Evolutionary conservation across 2,329 filamentous ascomycete genomes (phyloP), one percentile per base, ranked within the genome.

Genomic region (Xylariomycetidae sp.): DNA sequence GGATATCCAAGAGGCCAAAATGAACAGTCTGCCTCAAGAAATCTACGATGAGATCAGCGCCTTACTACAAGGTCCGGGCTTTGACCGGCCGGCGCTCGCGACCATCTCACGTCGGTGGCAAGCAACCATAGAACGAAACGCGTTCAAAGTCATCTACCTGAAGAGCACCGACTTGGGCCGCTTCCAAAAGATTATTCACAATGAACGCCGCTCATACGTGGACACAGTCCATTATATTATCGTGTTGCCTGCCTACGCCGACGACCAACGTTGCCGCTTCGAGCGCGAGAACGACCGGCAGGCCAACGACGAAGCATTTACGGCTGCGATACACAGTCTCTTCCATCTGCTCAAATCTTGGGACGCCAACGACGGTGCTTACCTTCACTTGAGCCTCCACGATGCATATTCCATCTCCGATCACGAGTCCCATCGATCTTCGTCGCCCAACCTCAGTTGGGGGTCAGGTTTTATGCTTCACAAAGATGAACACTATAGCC

Each of bases 91-190:
- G 5, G 13, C 27, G 26, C 38, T 48, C 14, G 43, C 47, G 17
- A 50, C 41, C 15, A 36, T 50, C 34, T 46, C 45, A 27, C 43
- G 37, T 22, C 27, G 34, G 22, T 49, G 44, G 40, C 47, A 50
- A 26, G 33, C 34, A 26, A 45, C 45, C 13, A 42, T 50, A 25
- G 44, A 50, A 23, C 40, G 38, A 27, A 41, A 45, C 16, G 47
- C 42, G 4, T 47, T 50, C 26, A 30, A 36, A 9, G 29, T 38
- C 17, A 41, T 50, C 37, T 31, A 32, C 23, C 26, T 50, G 25
- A 39, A 30, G 25, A 50, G 42, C 28, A 41, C 37, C 12, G 41
- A 46, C 8, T 31, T 50, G 14, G 36, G 37, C 14, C 25, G 27
- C 20, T 48, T 49, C 30, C 28, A 42, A 27, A 33, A 36, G 14